Conservation (phyloP, 306 rosid genomes). For the Trichosanthes cucumerina region DNA sequence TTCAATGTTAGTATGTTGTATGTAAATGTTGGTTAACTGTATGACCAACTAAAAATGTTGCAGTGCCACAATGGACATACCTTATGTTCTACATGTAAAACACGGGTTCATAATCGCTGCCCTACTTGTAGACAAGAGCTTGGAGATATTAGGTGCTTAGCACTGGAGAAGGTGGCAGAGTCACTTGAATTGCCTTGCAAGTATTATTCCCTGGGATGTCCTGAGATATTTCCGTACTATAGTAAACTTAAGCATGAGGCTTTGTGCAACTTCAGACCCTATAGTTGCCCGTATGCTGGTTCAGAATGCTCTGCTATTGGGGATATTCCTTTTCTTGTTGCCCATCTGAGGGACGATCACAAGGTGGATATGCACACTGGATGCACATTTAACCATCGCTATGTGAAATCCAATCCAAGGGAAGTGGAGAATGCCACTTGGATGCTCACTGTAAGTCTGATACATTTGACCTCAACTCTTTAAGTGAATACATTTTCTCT, state of each 20-base stretch:
- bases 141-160: conserved; percentile 96
- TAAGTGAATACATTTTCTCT: neutral
- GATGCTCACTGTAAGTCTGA: conserved; percentile 89
- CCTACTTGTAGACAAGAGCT: conserved; percentile 99
- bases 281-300: conserved; percentile 93
- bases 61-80: conserved; percentile 99
- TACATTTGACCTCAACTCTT: neutral
- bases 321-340: conserved; percentile 80
- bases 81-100: conserved; percentile 84
- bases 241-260: conserved; percentile 94
- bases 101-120: conserved; percentile 93
- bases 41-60: conserved; percentile 6
- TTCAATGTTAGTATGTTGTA: neutral
- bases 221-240: conserved; percentile 92
- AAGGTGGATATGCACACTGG: conserved; percentile 99
- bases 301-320: conserved; percentile 86
- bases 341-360: conserved; percentile 94
- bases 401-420: conserved; percentile 93
- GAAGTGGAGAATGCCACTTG: conserved; percentile 99
- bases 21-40: neutral
- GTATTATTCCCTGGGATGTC: conserved; percentile 76
- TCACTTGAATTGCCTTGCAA: conserved; percentile 96
- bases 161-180: conserved; percentile 98
- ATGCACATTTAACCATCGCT: conserved; percentile 94
- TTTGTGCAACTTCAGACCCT: conserved; percentile 88